Evolutionary conservation across 495 filamentous ascomycete species (phyloP), one percentile per base, ranked within the genome.

Genomic region (Penicillium odoratum): DNA sequence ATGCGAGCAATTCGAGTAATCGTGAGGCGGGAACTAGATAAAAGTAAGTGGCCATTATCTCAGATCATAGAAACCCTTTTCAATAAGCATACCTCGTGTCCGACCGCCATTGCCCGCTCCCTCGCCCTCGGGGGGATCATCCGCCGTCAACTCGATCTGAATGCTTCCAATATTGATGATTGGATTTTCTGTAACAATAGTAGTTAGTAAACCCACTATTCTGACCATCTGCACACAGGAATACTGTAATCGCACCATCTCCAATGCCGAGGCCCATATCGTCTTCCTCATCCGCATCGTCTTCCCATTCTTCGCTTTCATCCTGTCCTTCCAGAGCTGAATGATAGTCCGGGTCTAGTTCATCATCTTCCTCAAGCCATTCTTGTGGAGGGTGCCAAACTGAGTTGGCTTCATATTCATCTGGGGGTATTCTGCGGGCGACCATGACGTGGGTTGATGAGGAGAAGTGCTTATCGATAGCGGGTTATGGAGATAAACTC

Each of bases 121-220:
- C n/a, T 61, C 57, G 59, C 53, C 74, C 58, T 64, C 77, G 66
- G 74, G 75, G 10, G 64, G 61, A 61, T 59, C 77, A 60, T 66
- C 79, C 64, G 65, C 71, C 45, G 60, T 77, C 55, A 75, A 80
- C 63, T 72, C 78, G 61, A 73, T 84, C 13, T 72, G 83, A 48
- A 76, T 84, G 60, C 67, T 78, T 49, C 67, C 74, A 67, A 74
- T 28, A 42, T 59, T 61, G 36, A 75, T 55, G 33, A 54, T 74
- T 59, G 55, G 73, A 43, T 63, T 65, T 55, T 61, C 59, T 69
- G 47, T 29, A 18, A 28, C 4, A 28, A 42, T 15, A 15, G 13
- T 11, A 43, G 16, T 30, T 15, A 21, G 50, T 56, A 69, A 54
- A 51, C 63, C 52, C 42, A 8, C 26, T 58, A 34, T 15, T 67